Evolutionary conservation across 768 basidiomycete species (phyloP), one percentile per base, ranked within the genome.

Genomic region (Xerocomus potaroensis): DNA sequence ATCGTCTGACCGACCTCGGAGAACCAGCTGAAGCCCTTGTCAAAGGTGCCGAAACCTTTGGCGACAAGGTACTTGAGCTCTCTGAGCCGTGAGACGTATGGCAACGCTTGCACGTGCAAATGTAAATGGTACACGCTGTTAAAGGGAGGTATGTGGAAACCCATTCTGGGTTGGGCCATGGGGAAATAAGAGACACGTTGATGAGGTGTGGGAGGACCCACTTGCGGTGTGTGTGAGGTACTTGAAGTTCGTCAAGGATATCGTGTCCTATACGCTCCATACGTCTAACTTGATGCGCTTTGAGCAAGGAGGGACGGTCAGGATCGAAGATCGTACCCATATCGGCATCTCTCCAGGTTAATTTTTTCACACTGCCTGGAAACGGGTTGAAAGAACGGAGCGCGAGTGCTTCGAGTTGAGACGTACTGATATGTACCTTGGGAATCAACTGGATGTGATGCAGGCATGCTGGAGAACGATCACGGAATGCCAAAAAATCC

Each of bases 131-230:
- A 59, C 5, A 90, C 73, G 27, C 80, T 82, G 47, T 78, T 83
- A 64, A 84, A 87, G 0, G 88, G 88, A 0, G 87, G 84, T 43
- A 89, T 85, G 59, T 91, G 87, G 58, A 89, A 91, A 1, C 88
- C 87, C 69, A 89, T 71, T 51, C 88, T 88, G 33, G 11, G 21
- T 8, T 15, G 15, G 37, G 5, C n/a, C 16, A 27, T 46, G 14
- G 24, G 23, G 9, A 4, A n/a, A 18, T 48, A 26, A 45, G 35
- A 40, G 7, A 18, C 3, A 43, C 15, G 22, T 38, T 9, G 30
- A 21, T 1, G 8, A 9, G 5, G 32, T 30, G n/a, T n/a, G 22
- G 33, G 10, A 30, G 11, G 1, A 53, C 66, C 47, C 53, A 82
- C 84, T 70, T 74, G 62, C 79, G 76, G 50, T 69, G 67, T 34